Evolutionary conservation across 1,284 basidiomycete genomes (phyloP), one percentile per base, ranked within the genome.

Genomic region (Anthracocystis walkeri): DNA sequence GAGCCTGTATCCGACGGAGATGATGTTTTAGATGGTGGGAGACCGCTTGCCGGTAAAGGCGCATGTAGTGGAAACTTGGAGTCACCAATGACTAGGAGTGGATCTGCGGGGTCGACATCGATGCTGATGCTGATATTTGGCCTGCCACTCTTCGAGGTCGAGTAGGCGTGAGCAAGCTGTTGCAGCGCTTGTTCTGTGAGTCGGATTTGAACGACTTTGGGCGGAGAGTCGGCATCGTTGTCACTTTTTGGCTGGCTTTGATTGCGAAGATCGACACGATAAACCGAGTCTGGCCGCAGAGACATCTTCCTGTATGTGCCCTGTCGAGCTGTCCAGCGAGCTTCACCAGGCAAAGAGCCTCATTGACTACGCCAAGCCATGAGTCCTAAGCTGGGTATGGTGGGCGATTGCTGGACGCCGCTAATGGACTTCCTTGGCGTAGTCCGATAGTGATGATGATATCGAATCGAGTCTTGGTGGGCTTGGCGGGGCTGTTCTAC

Each of bases 151-250:
- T 33, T 12, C 5, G 42, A 44, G 31, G 18, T 42, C 8, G 56
- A 40, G 41, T 44, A 63, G 14, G 52, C 58, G 12, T 42, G 44
- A 23, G 58, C 61, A 8, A 75, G 67, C 53, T 71, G 69, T 20
- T 57, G 63, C 7, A 72, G 53, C 7, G 69, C 64, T 20, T 66
- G 64, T 33, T 72, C 69, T 5, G 69, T 72, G 8, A 72, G 57
- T 6, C 69, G 63, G 35, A 72, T 63, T 44, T 72, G 69, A 18
- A 72, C 52, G 25, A 67, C 57, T 20, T 62, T 62, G 1, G 69
- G 69, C 20, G 52, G 69, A 1, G 42, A 29, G n/a, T 7, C 41
- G 4, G 54, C 16, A 14, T 38, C 35, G 6, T 50, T 16, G 3
- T 40, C 38, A 7, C 38, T 31, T 29, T 51, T 50, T 31, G 58